A percentile compares a stretch with the other conserved stretches of the same genome.
Evolutionary conservation across 306 rosid species (phyloP).

Genomic region (Acmispon strigosus): DNA sequence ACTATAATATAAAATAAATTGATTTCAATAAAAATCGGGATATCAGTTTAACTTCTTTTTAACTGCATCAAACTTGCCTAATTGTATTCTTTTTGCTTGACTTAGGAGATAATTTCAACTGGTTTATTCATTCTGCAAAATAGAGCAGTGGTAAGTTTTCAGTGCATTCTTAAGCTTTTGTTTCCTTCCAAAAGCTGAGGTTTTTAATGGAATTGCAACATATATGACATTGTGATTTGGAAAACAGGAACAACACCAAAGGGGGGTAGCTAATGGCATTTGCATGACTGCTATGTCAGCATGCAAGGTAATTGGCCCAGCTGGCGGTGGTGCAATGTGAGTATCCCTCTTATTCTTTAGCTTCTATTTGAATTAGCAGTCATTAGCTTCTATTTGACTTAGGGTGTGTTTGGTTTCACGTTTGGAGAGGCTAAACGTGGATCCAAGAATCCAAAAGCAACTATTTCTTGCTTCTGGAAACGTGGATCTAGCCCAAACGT

Average conservation of each 20-base stretch:
- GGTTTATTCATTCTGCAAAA: conserved; percentile 67
- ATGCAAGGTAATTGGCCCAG: conserved; percentile 76
- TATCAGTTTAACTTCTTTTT: neutral
- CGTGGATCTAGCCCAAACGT: too few species aligned
- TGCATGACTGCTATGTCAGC: conserved; percentile 75
- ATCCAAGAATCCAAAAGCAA: too few species aligned
- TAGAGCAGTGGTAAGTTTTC: conserved; percentile 64
- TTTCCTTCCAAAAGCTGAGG: neutral
- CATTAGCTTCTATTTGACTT: too few species aligned
- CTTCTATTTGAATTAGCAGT: too few species aligned
- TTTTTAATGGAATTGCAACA: neutral
- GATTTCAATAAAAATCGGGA: neutral
- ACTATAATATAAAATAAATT: neutral
- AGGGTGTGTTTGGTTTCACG: too few species aligned
- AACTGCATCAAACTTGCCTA: neutral
- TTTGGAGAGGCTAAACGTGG: too few species aligned
- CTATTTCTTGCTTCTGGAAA: too few species aligned
- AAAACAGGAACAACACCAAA: conserved; percentile 56
- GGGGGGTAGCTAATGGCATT: conserved; percentile 81
- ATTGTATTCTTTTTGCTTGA: neutral
- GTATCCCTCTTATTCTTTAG: conserved; percentile 21
- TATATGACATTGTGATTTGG: conserved; percentile 5
- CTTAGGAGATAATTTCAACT: conserved; percentile 42
- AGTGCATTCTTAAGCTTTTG: neutral
- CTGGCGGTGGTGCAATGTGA: conserved; percentile 72